Conservation (phyloP, 2,329 filamentous ascomycete genomes). For the Macrophomina tecta region DNA sequence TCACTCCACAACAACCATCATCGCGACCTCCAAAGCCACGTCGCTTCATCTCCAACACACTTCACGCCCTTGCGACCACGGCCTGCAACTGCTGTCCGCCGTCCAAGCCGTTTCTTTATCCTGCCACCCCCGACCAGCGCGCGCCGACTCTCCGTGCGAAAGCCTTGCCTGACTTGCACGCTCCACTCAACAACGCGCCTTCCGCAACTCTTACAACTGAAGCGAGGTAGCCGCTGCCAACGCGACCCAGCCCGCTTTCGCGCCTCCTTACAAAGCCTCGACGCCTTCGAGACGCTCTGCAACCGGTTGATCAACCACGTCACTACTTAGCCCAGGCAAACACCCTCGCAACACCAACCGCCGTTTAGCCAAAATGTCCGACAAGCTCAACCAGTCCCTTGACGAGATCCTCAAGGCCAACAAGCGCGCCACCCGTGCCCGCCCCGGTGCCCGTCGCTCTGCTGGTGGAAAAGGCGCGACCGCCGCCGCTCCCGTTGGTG, state of each 20-base stretch:
- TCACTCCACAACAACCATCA: slow-evolving; percentile 18
- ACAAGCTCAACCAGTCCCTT: slow-evolving; percentile 95
- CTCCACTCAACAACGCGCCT: slow-evolving; percentile 8
- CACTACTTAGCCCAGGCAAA: slow-evolving; percentile 26
- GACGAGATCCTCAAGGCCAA: slow-evolving; percentile 93
- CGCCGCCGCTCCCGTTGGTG: slow-evolving; percentile 76
- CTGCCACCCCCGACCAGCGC: slow-evolving; percentile 10
- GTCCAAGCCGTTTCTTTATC: background rate
- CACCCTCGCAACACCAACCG: slow-evolving; percentile 22
- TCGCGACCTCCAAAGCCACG: slow-evolving; percentile 22
- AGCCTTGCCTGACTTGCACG: slow-evolving; percentile 17
- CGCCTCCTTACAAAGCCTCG: slow-evolving; percentile 9
- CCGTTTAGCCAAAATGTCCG: slow-evolving; percentile 65
- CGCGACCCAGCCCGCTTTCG: background rate
- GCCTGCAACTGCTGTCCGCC: background rate
- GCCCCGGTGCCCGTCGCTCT: slow-evolving; percentile 53
- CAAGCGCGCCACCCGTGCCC: slow-evolving; percentile 60
- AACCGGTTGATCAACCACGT: slow-evolving; percentile 10
- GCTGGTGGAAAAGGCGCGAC: slow-evolving; percentile 59
- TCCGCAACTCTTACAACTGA: slow-evolving; percentile 3
- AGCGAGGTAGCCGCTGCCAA: slow-evolving; percentile 19
- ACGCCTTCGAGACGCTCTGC: slow-evolving; percentile 4
- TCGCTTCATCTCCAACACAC: slow-evolving; percentile 24
- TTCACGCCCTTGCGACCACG: slow-evolving; percentile 12
- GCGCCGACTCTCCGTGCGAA: slow-evolving; percentile 18